Conservation (phyloP, 176 grass and related monocot species). For the Triticum timopheevii region DNA sequence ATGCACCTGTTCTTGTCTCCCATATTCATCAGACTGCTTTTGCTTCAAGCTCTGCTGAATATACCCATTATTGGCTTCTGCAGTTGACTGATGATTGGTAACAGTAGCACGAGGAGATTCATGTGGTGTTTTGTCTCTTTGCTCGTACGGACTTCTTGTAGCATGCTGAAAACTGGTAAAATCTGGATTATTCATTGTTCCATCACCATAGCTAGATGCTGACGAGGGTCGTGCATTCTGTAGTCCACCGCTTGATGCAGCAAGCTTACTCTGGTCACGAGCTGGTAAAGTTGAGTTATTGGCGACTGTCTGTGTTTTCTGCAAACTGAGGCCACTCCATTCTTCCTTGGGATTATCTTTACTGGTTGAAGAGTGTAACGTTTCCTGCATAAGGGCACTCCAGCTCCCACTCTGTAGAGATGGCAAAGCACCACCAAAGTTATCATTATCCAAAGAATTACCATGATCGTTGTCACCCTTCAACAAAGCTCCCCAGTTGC, state of each 20-base stretch:
- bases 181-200: slow-evolving; percentile 51
- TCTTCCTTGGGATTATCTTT: slow-evolving; percentile 77
- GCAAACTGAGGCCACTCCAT: slow-evolving; percentile 71
- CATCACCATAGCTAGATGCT: slow-evolving; percentile 37
- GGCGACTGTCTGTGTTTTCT: slow-evolving; percentile 49
- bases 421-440: slow-evolving; percentile 55
- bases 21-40: slow-evolving; percentile 58
- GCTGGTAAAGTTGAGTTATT: slow-evolving; percentile 38
- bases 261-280: slow-evolving; percentile 38
- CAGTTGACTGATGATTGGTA: slow-evolving; percentile 44
- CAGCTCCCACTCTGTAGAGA: slow-evolving; percentile 87
- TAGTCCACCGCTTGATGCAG: slow-evolving; percentile 37
- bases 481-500: slow-evolving; percentile 79
- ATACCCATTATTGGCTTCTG: slow-evolving; percentile 51
- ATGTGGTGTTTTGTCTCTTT: slow-evolving; percentile 39
- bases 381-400: slow-evolving; percentile 99
- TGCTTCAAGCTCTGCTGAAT: slow-evolving; percentile 52
- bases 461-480: slow-evolving; percentile 51
- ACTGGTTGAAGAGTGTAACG: slow-evolving; percentile 76
- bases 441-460: slow-evolving; percentile 58
- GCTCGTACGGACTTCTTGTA: slow-evolving; percentile 40
- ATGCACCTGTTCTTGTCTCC: slow-evolving; percentile 50
- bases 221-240: slow-evolving; percentile 38
- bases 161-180: slow-evolving; percentile 63
- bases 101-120: slow-evolving; percentile 38